phyloP scores from a whole-genome alignment of 2,329 filamentous ascomycete genomes.

The Sporothrix curviconia region DNA sequence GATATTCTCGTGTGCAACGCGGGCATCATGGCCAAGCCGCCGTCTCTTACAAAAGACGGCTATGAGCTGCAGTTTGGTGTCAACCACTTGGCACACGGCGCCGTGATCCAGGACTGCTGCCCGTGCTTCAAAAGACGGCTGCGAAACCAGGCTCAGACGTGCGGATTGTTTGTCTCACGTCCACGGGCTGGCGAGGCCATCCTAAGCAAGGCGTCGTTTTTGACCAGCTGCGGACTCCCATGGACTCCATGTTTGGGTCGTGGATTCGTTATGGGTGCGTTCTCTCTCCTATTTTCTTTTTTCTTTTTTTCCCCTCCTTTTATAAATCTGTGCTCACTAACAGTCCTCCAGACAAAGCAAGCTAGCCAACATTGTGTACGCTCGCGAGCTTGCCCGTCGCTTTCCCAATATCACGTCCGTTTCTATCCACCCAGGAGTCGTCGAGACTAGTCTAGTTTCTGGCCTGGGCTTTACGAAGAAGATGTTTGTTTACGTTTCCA shows the following conservation, averaged over 20 bases:
- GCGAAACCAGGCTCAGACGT: constrained; percentile 22
- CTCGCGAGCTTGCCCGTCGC: constrained; percentile 23
- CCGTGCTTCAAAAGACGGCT: constrained; percentile 20
- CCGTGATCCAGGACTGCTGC: constrained; percentile 32
- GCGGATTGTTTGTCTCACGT: constrained; percentile 24
- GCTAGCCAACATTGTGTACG: constrained; percentile 25
- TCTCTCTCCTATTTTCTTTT: no score
- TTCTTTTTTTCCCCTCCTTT: neutral
- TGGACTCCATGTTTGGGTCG: constrained; percentile 19
- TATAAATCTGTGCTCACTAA: neutral
- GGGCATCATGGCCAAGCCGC: constrained; percentile 34
- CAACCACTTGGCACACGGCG: constrained; percentile 40
- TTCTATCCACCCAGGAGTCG: constrained; percentile 25
- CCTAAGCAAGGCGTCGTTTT: constrained; percentile 22
- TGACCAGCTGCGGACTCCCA: constrained; percentile 22
- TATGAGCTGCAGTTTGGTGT: constrained; percentile 40
- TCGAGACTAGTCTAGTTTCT: constrained; percentile 24
- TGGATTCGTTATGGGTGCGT: constrained; percentile 23
- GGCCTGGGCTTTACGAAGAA: constrained; percentile 15
- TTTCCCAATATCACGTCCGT: constrained; percentile 23
- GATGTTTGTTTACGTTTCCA: constrained; percentile 18
- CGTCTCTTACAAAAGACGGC: constrained; percentile 33
- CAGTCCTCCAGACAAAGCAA: constrained; percentile 23
- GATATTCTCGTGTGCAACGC: constrained; percentile 42
- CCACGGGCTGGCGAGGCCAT: constrained; percentile 20